A percentile compares a stretch with the other conserved stretches of the same genome.
Evolutionary conservation across 1,284 basidiomycete species (phyloP).

Genomic region (Cystobasidiaceae sp.): DNA sequence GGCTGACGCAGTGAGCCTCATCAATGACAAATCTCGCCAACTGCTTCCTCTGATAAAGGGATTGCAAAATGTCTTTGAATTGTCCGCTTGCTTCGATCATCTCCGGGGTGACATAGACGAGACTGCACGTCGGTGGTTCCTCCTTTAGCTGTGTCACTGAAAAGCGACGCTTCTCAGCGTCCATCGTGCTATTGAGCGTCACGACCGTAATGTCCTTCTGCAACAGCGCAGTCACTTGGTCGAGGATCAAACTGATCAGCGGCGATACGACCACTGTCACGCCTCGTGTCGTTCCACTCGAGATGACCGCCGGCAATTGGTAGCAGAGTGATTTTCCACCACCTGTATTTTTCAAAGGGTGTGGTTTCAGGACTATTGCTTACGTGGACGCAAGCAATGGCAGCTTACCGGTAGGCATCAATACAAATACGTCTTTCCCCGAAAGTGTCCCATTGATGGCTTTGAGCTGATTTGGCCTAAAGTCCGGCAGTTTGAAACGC

Average conservation of each 20-base stretch:
- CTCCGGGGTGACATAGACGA: conserved; percentile 94
- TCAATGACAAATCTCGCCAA: conserved; percentile 91
- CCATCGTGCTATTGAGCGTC: conserved; percentile 62
- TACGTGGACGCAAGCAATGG: neutral
- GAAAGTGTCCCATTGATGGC: conserved; percentile 75
- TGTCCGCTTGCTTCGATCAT: conserved; percentile 59
- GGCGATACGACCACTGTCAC: conserved; percentile 89
- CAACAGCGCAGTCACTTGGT: conserved; percentile 74
- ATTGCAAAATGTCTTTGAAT: conserved; percentile 58
- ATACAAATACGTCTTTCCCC: conserved; percentile 82
- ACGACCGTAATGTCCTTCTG: conserved; percentile 62
- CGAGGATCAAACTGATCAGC: conserved; percentile 80
- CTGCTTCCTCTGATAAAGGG: conserved; percentile 56
- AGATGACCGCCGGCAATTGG: conserved; percentile 79
- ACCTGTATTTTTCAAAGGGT: conserved; percentile 52
- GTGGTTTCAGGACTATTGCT: no score
- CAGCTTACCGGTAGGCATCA: conserved; percentile 71
- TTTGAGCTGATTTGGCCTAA: conserved; percentile 79
- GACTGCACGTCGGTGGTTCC: conserved; percentile 50
- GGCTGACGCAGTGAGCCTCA: conserved; percentile 73
- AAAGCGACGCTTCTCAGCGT: conserved; percentile 46
- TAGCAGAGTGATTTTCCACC: conserved; percentile 88
- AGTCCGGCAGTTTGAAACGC: conserved; percentile 64
- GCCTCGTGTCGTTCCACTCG: conserved; percentile 64
- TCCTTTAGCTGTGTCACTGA: conserved; percentile 51